Evolutionary conservation across 345 rosid species (phyloP), one percentile per base, ranked within the genome.

Genomic region (Lumnitzera littorea): DNA sequence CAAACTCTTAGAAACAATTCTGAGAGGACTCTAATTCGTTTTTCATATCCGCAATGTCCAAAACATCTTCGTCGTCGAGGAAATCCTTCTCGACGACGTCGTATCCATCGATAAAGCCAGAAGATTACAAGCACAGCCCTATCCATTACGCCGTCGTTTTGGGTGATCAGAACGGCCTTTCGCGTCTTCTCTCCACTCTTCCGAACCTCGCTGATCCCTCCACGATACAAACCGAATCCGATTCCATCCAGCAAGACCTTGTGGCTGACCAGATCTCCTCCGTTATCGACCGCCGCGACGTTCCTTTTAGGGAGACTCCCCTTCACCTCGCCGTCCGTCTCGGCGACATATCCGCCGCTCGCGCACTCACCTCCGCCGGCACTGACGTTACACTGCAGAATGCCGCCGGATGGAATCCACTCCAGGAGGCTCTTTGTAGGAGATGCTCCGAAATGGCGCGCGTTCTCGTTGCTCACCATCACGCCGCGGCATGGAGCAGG

Each of bases 271-370:
- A 81, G 76, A 88, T 94, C 78, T 78, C 97, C 25, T 67, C 88
- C 36, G 66, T 81, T 7, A 70, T 91, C 3, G 97, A 94, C 62
- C 90, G 91, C 15, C 83, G 99, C 1, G 97, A 94, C 63, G 97
- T 94, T 23, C 97, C 97, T 0, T 68, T 58, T 24, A 76, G 86
- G 0, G 97, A 90, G 58, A 94, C 97, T 2, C 91, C 99, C 43
- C 95, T 94, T 68, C 99, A 94, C 69, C 76, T 94, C 1, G 82
- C 99, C 8, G 96, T 94, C 3, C 77, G 91, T 13, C 46, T 94
- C 2, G 80, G 80, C 12, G 96, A 94, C 65, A 63, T 62, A 2
- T 49, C 81, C 47, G 83, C 96, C 0, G 87, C 68, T 0, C 68
- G 76, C 2, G 58, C 82, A 2, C 76, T 90, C 9, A 76, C 84